Conservation (phyloP, 148 eudicot genomes). For the Vaccinium vitisidaea region DNA sequence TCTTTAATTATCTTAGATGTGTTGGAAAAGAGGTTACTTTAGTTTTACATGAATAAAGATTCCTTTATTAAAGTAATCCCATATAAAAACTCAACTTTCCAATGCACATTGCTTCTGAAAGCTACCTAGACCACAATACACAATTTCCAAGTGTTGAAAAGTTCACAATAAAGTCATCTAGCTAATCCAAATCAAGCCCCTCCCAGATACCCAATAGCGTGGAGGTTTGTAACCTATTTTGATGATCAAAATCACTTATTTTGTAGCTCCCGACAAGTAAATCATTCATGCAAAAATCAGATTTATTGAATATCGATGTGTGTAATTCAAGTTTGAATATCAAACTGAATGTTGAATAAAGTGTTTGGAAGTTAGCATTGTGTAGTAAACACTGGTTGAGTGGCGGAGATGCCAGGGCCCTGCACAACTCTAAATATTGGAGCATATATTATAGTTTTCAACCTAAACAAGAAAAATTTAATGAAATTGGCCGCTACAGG, state of each 20-base stretch:
- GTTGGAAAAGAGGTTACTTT: conserved; percentile 16
- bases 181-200: not conserved
- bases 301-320: no score
- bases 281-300: no score
- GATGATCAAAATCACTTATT: no score
- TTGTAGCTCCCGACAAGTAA: no score
- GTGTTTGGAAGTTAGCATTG: not conserved
- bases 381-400: not conserved
- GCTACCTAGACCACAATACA: conserved; percentile 6
- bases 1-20: conserved; percentile 3
- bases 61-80: conserved; percentile 16
- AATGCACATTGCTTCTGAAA: not conserved
- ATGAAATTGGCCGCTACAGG: no score
- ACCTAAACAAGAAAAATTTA: no score
- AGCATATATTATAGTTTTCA: no score
- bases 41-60: conserved; percentile 7
- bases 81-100: conserved; percentile 15
- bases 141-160: conserved; percentile 12
- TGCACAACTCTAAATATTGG: no score
- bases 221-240: no score
- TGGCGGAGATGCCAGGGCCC: no score
- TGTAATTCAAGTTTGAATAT: not conserved
- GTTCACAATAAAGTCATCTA: conserved; percentile 12
- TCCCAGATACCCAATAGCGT: no score
- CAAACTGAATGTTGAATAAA: not conserved